Percentiles rank a stretch among this genome's conserved stretches.
phyloP scores from a whole-genome alignment of 2,329 filamentous ascomycete genomes.

The Ophiostoma novo-ulmi region DNA sequence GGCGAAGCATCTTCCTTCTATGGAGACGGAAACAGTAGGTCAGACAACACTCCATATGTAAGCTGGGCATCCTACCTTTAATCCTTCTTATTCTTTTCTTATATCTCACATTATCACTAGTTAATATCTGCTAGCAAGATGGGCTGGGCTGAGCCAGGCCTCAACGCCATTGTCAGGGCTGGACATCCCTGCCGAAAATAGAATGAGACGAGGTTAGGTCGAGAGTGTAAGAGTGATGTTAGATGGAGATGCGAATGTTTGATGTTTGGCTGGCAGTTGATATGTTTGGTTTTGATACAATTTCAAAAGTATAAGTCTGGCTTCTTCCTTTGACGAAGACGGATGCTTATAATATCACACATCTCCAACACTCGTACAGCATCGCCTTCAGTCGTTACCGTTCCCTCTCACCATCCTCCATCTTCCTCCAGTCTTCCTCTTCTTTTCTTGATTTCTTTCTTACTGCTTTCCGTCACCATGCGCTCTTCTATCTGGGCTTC shows the following conservation, averaged over 20 bases:
- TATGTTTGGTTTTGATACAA: neutral
- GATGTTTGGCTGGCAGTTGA: neutral
- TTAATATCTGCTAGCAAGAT: neutral
- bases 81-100: neutral
- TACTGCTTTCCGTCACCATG: slow-evolving; percentile 14
- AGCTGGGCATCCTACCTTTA: neutral
- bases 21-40: neutral
- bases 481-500: slow-evolving; percentile 20
- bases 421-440: neutral
- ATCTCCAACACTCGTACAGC: neutral
- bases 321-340: neutral
- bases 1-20: neutral
- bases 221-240: neutral
- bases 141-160: neutral
- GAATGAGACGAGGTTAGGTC: neutral
- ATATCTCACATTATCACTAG: neutral
- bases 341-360: neutral
- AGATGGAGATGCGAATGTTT: neutral
- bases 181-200: neutral
- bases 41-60: neutral
- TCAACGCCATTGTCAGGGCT: neutral
- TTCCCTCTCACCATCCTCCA: neutral
- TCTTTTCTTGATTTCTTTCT: neutral
- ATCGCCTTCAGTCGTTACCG: neutral
- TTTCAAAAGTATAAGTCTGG: neutral